phyloP scores from a whole-genome alignment of 2,329 filamentous ascomycete species.

The Exophiala xenobiotica region DNA sequence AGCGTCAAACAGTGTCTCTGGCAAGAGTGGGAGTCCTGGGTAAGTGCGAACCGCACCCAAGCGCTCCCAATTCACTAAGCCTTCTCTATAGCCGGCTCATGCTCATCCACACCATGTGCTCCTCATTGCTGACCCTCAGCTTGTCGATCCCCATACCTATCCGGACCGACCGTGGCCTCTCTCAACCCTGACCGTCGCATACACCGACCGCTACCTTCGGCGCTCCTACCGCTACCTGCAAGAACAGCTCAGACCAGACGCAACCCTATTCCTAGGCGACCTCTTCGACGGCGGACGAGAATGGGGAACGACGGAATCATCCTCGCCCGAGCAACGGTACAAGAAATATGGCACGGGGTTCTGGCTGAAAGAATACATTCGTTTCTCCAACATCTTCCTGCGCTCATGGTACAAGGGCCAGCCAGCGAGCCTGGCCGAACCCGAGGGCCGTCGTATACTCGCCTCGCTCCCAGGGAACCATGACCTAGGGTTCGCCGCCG shows the following conservation, averaged over 20 bases:
- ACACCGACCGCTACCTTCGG: slow-evolving; percentile 88
- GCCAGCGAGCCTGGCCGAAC: slow-evolving; percentile 49
- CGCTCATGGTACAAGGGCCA: slow-evolving; percentile 61
- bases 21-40: slow-evolving; percentile 91
- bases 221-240: slow-evolving; percentile 80
- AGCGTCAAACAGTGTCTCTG: slow-evolving; percentile 73
- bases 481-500: slow-evolving; percentile 84
- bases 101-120: slow-evolving; percentile 80
- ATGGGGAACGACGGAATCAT: slow-evolving; percentile 72
- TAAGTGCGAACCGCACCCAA: slow-evolving; percentile 44
- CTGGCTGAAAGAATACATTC: slow-evolving; percentile 82
- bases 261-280: slow-evolving; percentile 87
- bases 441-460: slow-evolving; percentile 74
- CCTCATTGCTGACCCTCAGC: slow-evolving; percentile 85
- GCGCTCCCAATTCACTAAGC: slow-evolving; percentile 4
- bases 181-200: slow-evolving; percentile 63
- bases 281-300: slow-evolving; percentile 94
- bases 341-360: slow-evolving; percentile 75
- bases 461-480: slow-evolving; percentile 90
- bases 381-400: slow-evolving; percentile 85
- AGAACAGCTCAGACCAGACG: slow-evolving; percentile 73
- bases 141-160: slow-evolving; percentile 94
- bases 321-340: slow-evolving; percentile 65
- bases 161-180: slow-evolving; percentile 75
- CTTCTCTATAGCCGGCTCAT: slow-evolving; percentile 65